Base-by-base conservation (phyloP, 148 eudicot species). In the Nyssa sinensis region DNA sequence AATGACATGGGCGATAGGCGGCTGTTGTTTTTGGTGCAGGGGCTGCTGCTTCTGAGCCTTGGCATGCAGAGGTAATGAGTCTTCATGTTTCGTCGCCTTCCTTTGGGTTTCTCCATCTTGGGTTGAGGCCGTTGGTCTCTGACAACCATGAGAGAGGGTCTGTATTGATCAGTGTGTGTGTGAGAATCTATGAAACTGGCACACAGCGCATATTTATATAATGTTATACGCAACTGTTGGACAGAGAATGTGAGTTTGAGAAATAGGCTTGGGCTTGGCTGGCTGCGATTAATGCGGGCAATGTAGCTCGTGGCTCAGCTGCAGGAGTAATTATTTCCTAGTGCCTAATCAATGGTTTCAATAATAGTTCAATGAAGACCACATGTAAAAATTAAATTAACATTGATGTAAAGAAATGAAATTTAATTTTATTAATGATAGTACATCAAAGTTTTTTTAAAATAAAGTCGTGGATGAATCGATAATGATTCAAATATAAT, bases 1-100 rank as follows among this genome's bases (percentile, higher is more conserved):
- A 90, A 37, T 7, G 90, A 75, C 28, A 81, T 32, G 1, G 85
- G 73, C 6, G 88, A 76, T 23, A 81, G 12, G 19, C 78, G 71
- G 44, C 65, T 44, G 51, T 32, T 80, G 67, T 69, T 75, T 62
- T 75, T 2, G 64, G 79, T 51, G 66, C 34, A 49, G 62, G 61
- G 2, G 73, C 28, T 34, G 73, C 28, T 34, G 77, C 39, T n/a
- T 66, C 66, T 76, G 75, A 75, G 29, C 47, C 76, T 79, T 32
- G 94, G 94, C 62, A 81, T 78, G 80, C 92, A 90, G 33, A 88
- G 83, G 65, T 75, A 83, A 28, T 75, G 84, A 72, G 77, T 83
- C 74, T 78, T 90, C 87, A 75, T 86, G 34, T 3, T 77, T 55
- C 16, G 58, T 21, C 57, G 19, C 29, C 27, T 33, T 31, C 60